Evolutionary conservation across 2,329 filamentous ascomycete species (phyloP), one percentile per base, ranked within the genome.

Genomic region (Tothia fuscella): DNA sequence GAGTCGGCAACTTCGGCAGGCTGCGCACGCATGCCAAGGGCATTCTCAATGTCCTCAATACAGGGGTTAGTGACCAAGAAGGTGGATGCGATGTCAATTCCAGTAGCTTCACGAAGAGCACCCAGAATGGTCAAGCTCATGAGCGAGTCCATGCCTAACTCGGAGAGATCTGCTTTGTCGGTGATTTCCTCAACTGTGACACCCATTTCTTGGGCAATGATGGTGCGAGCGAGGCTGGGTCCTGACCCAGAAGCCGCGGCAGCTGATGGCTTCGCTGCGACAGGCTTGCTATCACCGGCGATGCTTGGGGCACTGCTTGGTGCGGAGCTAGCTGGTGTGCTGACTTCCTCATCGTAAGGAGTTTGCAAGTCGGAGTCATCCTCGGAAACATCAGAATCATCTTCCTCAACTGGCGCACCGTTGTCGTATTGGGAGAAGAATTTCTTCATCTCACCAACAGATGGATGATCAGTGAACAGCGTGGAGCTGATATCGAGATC

Each of bases 21-120:
- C 25, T 50, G 25, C n/a, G 53, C 48, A 43, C 65, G 63, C 66
- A 70, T 69, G 41, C 75, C 78, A 3, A 83, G 71, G 26, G 72
- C 70, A 43, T 71, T 72, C 56, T 82, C 78, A 44, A 82, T 75
- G 47, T 79, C 74, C 50, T 75, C 72, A 37, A 82, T 72, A 3
- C 73, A 75, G 7, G 72, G 67, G 53, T 79, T 78, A 49, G 70
- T 67, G 12, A 71, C 67, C 39, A 82, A 66, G 43, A 81, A 72
- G 47, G 65, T 67, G 4, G 64, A 65, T 6, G 67, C 65, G 32
- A 70, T 61, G 43, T 70, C 67, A 32, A 67, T 54, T 29, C 65
- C 65, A 35, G 67, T 70, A 53, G 64, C 62, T 53, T 71, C 67
- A 37, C 67, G 66, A 42, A 71, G 63, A 46, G 65, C 61, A 43